These are phyloP conservation scores for Suillus fuscotomentosus DNA, from an alignment of 768 basidiomycete species.

Conservation along the genomic window DNA sequence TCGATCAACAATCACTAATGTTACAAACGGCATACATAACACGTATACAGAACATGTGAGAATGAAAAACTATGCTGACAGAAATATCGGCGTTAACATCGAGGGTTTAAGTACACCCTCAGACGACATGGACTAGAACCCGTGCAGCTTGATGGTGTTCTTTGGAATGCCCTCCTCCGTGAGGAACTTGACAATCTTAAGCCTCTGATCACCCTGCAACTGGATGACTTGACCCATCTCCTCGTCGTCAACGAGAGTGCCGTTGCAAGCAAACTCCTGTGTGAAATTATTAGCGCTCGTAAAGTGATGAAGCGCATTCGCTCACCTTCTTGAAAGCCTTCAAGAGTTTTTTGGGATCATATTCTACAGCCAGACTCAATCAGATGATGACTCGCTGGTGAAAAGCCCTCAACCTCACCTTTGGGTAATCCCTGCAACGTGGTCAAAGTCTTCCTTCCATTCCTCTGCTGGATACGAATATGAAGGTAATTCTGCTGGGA, in stretches of 20 bases:
- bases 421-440: conserved; percentile 95
- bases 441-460: conserved; percentile 98
- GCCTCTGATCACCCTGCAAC: conserved; percentile 96
- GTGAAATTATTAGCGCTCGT: conserved; percentile 6
- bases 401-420: conserved; percentile 45
- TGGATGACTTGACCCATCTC: conserved; percentile 97
- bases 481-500: conserved; percentile 85
- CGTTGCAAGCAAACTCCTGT: conserved; percentile 98
- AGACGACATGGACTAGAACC: conserved; percentile 55
- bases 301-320: neutral
- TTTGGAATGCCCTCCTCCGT: conserved; percentile 77
- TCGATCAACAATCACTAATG: conserved; percentile 23
- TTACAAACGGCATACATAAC: conserved; percentile 26
- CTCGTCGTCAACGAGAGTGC: conserved; percentile 92
- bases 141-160: conserved; percentile 82
- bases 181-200: conserved; percentile 88
- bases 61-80: conserved; percentile 14
- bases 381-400: conserved; percentile 13
- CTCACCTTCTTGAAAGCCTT: conserved; percentile 98
- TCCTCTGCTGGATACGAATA: conserved; percentile 98
- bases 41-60: conserved; percentile 11
- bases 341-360: conserved; percentile 95
- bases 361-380: conserved; percentile 54
- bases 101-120: conserved; percentile 1
- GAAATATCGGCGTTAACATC: neutral